Conservation (phyloP, 768 basidiomycete species). For the Boletus pseudopeckii region DNA sequence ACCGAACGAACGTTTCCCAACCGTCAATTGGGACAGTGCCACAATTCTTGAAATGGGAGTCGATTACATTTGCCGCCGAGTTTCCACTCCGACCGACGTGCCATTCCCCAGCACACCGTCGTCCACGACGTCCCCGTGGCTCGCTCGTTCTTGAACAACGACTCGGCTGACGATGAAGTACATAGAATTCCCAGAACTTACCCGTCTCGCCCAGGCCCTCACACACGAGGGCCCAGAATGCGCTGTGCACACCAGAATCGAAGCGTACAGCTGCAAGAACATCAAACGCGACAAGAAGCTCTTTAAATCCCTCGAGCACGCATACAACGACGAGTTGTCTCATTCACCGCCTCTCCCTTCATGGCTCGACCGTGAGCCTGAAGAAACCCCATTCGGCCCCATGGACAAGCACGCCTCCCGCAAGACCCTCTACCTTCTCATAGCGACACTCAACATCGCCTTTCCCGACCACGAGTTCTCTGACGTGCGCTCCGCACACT, state of each 20-base stretch:
- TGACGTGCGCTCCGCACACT: constrained; percentile 85
- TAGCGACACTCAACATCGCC: constrained; percentile 93
- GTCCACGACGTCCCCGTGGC: background rate
- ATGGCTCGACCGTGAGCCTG: constrained; percentile 67
- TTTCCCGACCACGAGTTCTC: constrained; percentile 99
- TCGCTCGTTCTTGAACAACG: background rate
- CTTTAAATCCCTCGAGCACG: constrained; percentile 86
- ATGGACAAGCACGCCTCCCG: constrained; percentile 80
- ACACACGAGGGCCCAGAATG: constrained; percentile 86
- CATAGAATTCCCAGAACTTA: constrained; percentile 79
- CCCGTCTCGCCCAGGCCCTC: constrained; percentile 72
- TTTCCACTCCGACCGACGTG: constrained; percentile 9
- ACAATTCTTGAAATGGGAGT: constrained; percentile 14
- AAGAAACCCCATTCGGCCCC: constrained; percentile 86
- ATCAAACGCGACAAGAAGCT: constrained; percentile 96
- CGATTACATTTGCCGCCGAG: constrained; percentile 12
- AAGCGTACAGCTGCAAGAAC: constrained; percentile 97
- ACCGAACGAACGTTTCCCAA: constrained; percentile 6
- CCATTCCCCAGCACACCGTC: background rate
- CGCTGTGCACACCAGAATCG: constrained; percentile 86
- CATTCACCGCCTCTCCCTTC: constrained; percentile 83
- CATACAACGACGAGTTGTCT: constrained; percentile 73
- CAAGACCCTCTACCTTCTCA: constrained; percentile 94
- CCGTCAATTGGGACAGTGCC: no score
- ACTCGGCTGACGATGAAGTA: constrained; percentile 65